phyloP scores from a whole-genome alignment of 2,329 filamentous ascomycete species.

The Trematosphaeria pertusa region DNA sequence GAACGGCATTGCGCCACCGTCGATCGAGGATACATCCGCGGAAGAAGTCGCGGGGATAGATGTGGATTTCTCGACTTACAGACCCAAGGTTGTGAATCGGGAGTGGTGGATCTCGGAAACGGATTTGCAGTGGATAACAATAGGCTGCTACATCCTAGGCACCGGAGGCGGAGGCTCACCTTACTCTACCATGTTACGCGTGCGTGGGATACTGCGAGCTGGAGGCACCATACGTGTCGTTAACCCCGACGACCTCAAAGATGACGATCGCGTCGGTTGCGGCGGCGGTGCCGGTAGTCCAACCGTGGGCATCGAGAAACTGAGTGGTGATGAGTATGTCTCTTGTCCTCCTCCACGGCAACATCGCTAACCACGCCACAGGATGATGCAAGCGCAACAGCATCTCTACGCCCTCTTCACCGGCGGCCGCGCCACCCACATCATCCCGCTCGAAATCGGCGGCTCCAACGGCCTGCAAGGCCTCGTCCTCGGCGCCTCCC shows the following conservation, averaged over 20 bases:
- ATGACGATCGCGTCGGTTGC: constrained; percentile 54
- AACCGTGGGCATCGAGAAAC: constrained; percentile 52
- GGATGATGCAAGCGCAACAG: constrained; percentile 48
- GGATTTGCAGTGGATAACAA: constrained; percentile 55
- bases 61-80: constrained; percentile 46
- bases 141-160: constrained; percentile 58
- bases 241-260: constrained; percentile 52
- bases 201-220: constrained; percentile 49
- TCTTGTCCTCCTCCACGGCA: neutral
- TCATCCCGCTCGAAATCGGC: constrained; percentile 55
- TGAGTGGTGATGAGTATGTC: constrained; percentile 51
- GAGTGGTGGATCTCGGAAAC: constrained; percentile 56
- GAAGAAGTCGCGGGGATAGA: constrained; percentile 26
- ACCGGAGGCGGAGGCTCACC: constrained; percentile 58
- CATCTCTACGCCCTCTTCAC: constrained; percentile 43
- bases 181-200: constrained; percentile 52
- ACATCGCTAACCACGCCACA: constrained; percentile 11
- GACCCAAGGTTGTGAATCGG: constrained; percentile 46
- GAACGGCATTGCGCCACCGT: constrained; percentile 17
- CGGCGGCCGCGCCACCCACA: constrained; percentile 41
- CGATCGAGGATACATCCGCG: constrained; percentile 19
- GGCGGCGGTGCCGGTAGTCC: constrained; percentile 55
- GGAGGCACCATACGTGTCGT: constrained; percentile 52
- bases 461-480: constrained; percentile 55
- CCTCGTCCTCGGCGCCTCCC: constrained; percentile 46